Evolutionary conservation across 2,329 filamentous ascomycete genomes (phyloP), one percentile per base, ranked within the genome.

Genomic region (Colletotrichum tropicale): DNA sequence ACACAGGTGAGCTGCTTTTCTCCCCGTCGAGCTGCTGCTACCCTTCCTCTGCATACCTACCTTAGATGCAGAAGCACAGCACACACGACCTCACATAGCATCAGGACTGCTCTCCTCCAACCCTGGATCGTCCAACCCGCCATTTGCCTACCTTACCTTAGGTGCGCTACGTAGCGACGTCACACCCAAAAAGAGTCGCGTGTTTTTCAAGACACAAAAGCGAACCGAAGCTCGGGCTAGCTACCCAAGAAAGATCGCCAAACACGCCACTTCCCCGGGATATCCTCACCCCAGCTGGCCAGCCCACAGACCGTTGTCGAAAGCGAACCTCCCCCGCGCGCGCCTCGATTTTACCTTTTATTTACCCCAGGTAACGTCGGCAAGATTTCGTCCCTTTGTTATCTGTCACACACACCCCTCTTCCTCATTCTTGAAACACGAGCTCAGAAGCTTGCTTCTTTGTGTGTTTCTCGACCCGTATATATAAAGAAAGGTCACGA

Each of bases 361-460:
- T 36, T 21, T 71, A 60, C 66, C 66, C 68, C 64, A 62, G 62
- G 55, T 66, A 60, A 61, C 30, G 73, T 75, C 66, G 69, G 61
- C 61, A 48, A 30, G 32, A 52, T 21, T 24, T 38, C 56, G 43
- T 56, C 9, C 30, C 52, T n/a, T 48, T 36, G 10, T 56, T 32
- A 38, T 32, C 61, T 30, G 24, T 30, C 55, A 58, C 26, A 58
- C 26, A 30, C 28, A 32, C 30, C 61, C 61, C 32, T 43, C 18
- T 34, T 62, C 30, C n/a, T 43, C 9, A 43, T 36, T 43, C 10
- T 64, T 73, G 70, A 76, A 66, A 68, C 74, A 18, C 70, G 36
- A 76, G 64, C 48, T 32, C 68, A 48, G 48, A 52, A 69, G 43
- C 58, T 75, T 48, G 8, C 38, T 48, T 69, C 15, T 64, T 65